Base-by-base conservation (phyloP, 2,329 filamentous ascomycete species). In the Chaetomiaceae sp. region DNA sequence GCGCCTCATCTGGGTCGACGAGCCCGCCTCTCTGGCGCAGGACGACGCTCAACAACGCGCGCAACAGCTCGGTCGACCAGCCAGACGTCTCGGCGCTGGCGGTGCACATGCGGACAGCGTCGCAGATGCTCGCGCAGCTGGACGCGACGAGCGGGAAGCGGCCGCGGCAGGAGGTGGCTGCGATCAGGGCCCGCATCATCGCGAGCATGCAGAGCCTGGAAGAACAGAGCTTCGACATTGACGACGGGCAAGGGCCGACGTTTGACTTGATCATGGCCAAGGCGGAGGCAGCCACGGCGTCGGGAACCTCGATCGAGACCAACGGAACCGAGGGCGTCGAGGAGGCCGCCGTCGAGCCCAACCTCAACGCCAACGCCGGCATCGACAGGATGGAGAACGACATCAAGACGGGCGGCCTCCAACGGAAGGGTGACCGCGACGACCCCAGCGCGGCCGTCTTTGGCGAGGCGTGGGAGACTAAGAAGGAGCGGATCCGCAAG, bases 351-450 rank as follows among this genome's bases (percentile, higher is more conserved):
- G 65, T 78, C 16, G 75, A 78, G 39, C 62, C 76, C 14, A 71
- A 70, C 21, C 74, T 84, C 52, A 87, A 87, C 59, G 76, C 82
- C 13, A 86, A 81, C 51, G 87, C 87, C 9, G 88, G 88, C 51
- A 83, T 86, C 47, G 88, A 87, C 49, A 79, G 88, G 51, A 93
- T 93, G 88, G 88, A 93, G 65, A 93, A 93, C 64, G 88, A 93
- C 65, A 80, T 89, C 67, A 92, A 90, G 72, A 93, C 88, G 13
- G 88, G 87, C 56, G 88, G 88, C 48, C 83, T 93, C 13, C 85
- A 87, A 63, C 81, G 86, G 46, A 86, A 87, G 63, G 87, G 87
- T 30, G 88, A 93, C 66, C 83, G 88, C 33, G 88, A 93, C 62
- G 88, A 93, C 64, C 88, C 88, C 37, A 91, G 87, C 62, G 88